phyloP scores from a whole-genome alignment of 2,329 filamentous ascomycete genomes.

The Leptographium wingfieldii region DNA sequence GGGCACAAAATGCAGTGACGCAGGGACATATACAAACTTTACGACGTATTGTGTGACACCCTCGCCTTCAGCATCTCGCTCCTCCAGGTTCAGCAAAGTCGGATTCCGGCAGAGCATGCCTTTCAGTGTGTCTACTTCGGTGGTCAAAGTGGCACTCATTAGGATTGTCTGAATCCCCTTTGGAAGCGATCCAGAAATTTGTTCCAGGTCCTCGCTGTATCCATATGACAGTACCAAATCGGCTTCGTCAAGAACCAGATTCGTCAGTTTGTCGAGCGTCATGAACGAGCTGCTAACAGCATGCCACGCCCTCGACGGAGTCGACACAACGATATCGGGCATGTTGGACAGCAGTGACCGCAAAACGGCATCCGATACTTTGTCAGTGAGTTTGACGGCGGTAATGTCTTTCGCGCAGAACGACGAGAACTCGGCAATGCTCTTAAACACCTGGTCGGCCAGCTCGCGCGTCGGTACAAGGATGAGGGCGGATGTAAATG shows the following conservation, averaged over 20 bases:
- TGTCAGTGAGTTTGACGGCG: conserved; percentile 77
- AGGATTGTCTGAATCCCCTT: conserved; percentile 81
- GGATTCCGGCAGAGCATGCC: conserved; percentile 75
- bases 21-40: conserved; percentile 35
- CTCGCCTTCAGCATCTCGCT: conserved; percentile 63
- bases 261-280: conserved; percentile 55
- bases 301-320: conserved; percentile 69
- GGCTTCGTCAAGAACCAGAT: conserved; percentile 86
- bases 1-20: neutral
- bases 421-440: conserved; percentile 60
- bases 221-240: conserved; percentile 90
- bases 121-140: conserved; percentile 74
- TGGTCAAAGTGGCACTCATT: conserved; percentile 82
- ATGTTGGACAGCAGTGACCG: conserved; percentile 72
- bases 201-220: conserved; percentile 80
- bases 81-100: conserved; percentile 67
- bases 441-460: conserved; percentile 77
- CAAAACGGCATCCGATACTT: conserved; percentile 80
- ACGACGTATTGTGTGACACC: conserved; percentile 80
- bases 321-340: conserved; percentile 84
- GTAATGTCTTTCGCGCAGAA: conserved; percentile 80
- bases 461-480: conserved; percentile 92
- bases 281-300: conserved; percentile 65
- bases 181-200: conserved; percentile 63
- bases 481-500: conserved; percentile 62